Percentiles rank a stretch among this genome's conserved stretches.
These are phyloP conservation scores for Elsinoe arachidis DNA, from an alignment of 2,329 filamentous ascomycete species.

Conservation along the genomic window DNA sequence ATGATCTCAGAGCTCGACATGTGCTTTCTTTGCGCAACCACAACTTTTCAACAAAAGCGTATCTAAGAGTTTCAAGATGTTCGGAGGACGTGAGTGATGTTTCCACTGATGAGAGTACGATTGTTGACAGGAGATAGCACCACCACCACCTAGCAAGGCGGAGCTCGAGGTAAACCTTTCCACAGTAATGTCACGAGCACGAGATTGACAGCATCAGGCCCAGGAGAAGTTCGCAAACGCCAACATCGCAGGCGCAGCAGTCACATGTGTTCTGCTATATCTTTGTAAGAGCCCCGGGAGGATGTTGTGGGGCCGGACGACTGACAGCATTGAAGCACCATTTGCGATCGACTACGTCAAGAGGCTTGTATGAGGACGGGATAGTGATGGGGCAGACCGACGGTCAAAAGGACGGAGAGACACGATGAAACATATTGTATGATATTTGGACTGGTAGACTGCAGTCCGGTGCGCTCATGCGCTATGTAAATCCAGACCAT, in stretches of 20 bases:
- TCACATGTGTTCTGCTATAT: conserved; percentile 61
- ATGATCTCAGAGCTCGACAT: conserved; percentile 5
- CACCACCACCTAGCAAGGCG: conserved; percentile 60
- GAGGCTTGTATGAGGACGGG: conserved; percentile 34
- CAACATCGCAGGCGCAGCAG: conserved; percentile 59
- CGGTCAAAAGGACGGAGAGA: not conserved
- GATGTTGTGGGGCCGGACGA: not conserved
- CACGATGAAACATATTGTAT: not conserved
- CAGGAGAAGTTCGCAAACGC: conserved; percentile 59
- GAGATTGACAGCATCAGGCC: conserved; percentile 22
- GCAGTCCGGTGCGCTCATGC: too few species aligned
- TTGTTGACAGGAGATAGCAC: conserved; percentile 39
- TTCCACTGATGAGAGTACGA: conserved; percentile 9
- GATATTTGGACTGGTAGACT: too few species aligned
- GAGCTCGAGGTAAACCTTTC: conserved; percentile 49
- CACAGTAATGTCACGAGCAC: not conserved
- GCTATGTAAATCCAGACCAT: too few species aligned
- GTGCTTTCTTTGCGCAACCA: not conserved
- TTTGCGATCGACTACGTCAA: conserved; percentile 47
- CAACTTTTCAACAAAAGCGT: not conserved
- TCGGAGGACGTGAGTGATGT: conserved; percentile 50
- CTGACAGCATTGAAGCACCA: conserved; percentile 35
- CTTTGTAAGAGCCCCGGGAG: conserved; percentile 53
- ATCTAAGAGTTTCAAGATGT: conserved; percentile 41
- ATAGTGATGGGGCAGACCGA: not conserved